Percentiles rank a stretch among this genome's conserved stretches.
phyloP scores from a whole-genome alignment of 2,329 filamentous ascomycete genomes.

The Metarhizium album region DNA sequence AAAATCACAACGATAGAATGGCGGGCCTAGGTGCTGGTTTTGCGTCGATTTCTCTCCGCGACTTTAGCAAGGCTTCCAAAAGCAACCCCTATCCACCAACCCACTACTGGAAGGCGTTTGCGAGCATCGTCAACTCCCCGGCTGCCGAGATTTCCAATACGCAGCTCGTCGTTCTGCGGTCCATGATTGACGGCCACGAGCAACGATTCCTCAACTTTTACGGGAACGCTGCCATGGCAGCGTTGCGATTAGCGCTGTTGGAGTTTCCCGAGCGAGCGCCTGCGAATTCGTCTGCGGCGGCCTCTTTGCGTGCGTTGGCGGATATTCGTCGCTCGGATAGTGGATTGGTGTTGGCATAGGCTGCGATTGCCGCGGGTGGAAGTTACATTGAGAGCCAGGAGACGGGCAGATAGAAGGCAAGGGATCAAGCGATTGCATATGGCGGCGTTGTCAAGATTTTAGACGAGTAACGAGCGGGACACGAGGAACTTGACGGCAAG shows the following conservation, averaged over 20 bases:
- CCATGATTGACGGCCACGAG: constrained; percentile 63
- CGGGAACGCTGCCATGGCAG: constrained; percentile 62
- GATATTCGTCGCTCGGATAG: constrained; percentile 40
- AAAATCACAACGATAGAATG: constrained; percentile 74
- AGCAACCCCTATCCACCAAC: constrained; percentile 66
- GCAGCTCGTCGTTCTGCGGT: constrained; percentile 58
- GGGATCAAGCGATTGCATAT: constrained; percentile 4
- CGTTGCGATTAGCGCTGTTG: constrained; percentile 60
- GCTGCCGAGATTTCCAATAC: constrained; percentile 57
- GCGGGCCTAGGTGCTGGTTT: constrained; percentile 75
- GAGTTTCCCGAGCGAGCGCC: constrained; percentile 54
- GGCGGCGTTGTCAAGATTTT: not conserved
- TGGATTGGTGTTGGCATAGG: constrained; percentile 34
- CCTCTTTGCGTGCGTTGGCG: constrained; percentile 41
- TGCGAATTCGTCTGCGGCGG: constrained; percentile 36
- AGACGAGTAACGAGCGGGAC: not conserved
- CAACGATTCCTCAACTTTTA: constrained; percentile 72
- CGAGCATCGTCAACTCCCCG: constrained; percentile 67
- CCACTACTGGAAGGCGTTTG: constrained; percentile 74
- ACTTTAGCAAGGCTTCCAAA: constrained; percentile 61
- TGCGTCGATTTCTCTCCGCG: constrained; percentile 69
- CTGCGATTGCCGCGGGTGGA: not conserved
- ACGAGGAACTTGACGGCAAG: not conserved
- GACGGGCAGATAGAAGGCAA: not conserved
- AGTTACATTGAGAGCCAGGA: not conserved